Evolutionary conservation across 306 rosid genomes (phyloP).

Genomic region (Nissolia schottii): DNA sequence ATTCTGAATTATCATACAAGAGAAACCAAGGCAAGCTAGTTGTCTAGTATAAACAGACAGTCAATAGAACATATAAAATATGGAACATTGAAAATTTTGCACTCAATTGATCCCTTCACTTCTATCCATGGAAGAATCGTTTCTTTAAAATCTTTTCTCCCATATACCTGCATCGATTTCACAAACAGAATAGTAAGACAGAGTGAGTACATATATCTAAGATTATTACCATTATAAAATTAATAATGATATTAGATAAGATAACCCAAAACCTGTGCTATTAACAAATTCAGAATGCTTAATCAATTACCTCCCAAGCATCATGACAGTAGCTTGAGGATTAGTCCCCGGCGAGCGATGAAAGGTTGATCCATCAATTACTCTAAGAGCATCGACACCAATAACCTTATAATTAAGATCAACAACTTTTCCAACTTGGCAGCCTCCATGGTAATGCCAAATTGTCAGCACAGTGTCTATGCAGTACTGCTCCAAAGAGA

Average conservation of each 20-base stretch:
- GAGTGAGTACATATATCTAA: background rate
- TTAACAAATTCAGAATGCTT: background rate
- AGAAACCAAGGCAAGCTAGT: background rate
- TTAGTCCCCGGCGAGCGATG: constrained; percentile 59
- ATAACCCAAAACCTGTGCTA: too few relatives aligned
- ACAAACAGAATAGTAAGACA: background rate
- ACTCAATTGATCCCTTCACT: constrained; percentile 12
- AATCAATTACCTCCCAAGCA: constrained; percentile 69
- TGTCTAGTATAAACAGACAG: background rate
- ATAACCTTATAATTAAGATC: constrained; percentile 51
- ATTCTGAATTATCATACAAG: background rate
- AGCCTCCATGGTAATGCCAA: constrained; percentile 89
- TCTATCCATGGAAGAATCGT: background rate
- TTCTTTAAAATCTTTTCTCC: constrained; percentile 49
- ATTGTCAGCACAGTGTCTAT: constrained; percentile 69
- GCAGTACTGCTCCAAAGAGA: constrained; percentile 64
- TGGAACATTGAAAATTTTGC: background rate
- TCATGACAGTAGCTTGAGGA: constrained; percentile 85
- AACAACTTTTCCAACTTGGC: constrained; percentile 60
- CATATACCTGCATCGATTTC: constrained; percentile 47
- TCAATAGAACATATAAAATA: background rate
- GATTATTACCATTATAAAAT: background rate
- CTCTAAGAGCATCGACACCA: constrained; percentile 62
- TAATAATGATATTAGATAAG: too few relatives aligned
- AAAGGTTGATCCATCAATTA: constrained; percentile 81